Percentiles rank a stretch among this genome's conserved stretches.
Conservation (phyloP, 1,139 yeast species). For the Saccharomycopsis phalli region DNA sequence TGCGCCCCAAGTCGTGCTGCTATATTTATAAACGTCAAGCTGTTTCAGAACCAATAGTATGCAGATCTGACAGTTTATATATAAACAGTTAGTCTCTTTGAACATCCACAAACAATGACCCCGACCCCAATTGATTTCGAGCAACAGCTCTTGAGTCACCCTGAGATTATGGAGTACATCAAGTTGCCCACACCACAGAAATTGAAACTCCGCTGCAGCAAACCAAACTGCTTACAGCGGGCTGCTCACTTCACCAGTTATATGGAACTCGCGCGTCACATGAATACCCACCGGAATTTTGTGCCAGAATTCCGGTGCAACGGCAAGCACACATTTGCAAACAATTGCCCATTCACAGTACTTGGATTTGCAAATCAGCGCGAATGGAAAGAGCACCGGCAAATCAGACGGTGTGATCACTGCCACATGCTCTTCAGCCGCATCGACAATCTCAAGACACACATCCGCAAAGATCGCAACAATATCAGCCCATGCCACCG, state of each 20-base stretch:
- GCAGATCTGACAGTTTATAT: too few species aligned
- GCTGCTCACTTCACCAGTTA: conserved; percentile 7
- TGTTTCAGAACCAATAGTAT: too few species aligned
- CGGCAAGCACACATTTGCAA: conserved; percentile 13
- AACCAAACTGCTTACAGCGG: conserved; percentile 5
- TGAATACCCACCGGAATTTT: conserved; percentile 15
- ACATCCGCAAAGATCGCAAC: conserved; percentile 10
- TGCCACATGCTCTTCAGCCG: conserved; percentile 78
- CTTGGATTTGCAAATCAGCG: conserved; percentile 15
- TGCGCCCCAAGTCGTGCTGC: too few species aligned
- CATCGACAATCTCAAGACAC: conserved; percentile 63
- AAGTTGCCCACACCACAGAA: conserved; percentile 15
- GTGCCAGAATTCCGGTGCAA: conserved; percentile 14
- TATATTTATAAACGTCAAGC: too few species aligned
- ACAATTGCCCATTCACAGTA: conserved; percentile 18
- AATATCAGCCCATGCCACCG: conserved; percentile 16
- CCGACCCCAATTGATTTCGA: too few species aligned
- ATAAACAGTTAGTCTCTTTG: too few species aligned
- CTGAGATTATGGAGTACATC: conserved; percentile 12
- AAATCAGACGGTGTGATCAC: conserved; percentile 49
- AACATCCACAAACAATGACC: too few species aligned
- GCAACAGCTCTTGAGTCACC: too few species aligned
- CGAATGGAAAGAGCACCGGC: conserved; percentile 18
- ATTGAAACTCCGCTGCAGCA: conserved; percentile 15
- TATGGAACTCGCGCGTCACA: conserved; percentile 15